phyloP scores from a whole-genome alignment of 495 filamentous ascomycete species.

The Peziza echinospora region DNA sequence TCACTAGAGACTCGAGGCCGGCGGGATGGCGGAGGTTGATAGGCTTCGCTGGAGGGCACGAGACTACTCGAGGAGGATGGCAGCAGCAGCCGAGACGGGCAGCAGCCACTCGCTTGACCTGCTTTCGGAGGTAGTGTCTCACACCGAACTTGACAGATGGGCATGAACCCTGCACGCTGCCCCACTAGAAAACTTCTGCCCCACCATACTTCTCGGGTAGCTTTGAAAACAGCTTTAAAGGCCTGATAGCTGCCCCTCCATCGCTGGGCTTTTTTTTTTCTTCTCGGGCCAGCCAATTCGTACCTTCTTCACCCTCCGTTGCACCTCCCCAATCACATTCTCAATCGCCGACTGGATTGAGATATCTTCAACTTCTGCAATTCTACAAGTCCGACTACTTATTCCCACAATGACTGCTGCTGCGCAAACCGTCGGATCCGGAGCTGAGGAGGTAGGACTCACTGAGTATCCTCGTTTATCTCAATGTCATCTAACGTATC shows the following conservation, averaged over 20 bases:
- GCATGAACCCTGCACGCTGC: neutral
- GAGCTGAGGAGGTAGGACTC: conserved; percentile 14
- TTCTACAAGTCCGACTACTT: neutral
- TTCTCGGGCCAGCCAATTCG: neutral
- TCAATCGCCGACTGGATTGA: neutral
- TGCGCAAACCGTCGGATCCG: conserved; percentile 12
- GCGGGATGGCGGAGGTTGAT: too few relatives aligned
- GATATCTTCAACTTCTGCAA: neutral
- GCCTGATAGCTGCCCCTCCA: neutral
- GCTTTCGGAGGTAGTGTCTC: too few relatives aligned
- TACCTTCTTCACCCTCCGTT: neutral
- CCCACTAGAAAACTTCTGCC: neutral
- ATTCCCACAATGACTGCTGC: neutral
- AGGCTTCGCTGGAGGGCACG: too few relatives aligned
- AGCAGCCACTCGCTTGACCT: too few relatives aligned
- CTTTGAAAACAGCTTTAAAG: too few relatives aligned
- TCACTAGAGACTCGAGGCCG: too few relatives aligned
- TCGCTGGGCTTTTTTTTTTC: neutral
- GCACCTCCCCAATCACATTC: neutral
- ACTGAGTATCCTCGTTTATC: neutral
- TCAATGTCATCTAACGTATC: too few relatives aligned
- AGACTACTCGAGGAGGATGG: too few relatives aligned
- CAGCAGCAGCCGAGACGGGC: too few relatives aligned
- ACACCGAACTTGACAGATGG: too few relatives aligned
- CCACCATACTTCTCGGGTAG: too few relatives aligned